Base-by-base conservation (phyloP, 768 basidiomycete species). In the Neoboletus brunneissimus region DNA sequence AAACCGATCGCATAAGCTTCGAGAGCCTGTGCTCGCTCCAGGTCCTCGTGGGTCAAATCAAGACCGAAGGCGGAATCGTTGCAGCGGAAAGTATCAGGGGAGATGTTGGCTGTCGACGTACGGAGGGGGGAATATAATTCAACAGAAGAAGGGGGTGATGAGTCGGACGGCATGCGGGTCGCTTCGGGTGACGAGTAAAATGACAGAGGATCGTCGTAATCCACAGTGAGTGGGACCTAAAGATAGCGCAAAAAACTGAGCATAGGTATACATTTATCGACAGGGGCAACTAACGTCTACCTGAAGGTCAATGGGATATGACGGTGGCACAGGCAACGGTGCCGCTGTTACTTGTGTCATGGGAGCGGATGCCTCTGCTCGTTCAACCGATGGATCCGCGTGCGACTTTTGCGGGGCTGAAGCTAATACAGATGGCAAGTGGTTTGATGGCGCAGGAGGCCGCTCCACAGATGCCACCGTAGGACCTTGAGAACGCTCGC, bases 1-100 rank as follows among this genome's bases (percentile, higher is more conserved):
- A 70, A 56, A 25, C 69, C 71, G 12, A 68, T 66, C 10, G 66
- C 56, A 51, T 72, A 70, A 12, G 64, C 68, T 41, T 72, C 66
- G 34, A 70, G 66, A 20, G 64, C 69, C 48, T 65, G 68, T 2
- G 57, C 64, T 13, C 57, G 62, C n/a, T 72, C 69, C 34, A 43
- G 32, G 23, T 68, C 62, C 2, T 66, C 70, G 12, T 55, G 60
- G 1, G 50, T 43, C 16, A 23, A 37, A 47, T 55, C 48, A 38
- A 48, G 48, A 31, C 51, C 44, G 40, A 53, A 55, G 11, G n/a
- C n/a, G 13, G 50, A 35, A 38, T 55, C 55, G 16, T 53, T 18
- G 23, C 32, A 58, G 31, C 16, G 16, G 47, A 53, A 56, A 11
- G 16, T 13, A 27, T 60, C 61, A 9, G 53, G 27, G 34, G 47